Conservation (phyloP, 2,329 filamentous ascomycete species). For the Exophiala lecanii-corni region DNA sequence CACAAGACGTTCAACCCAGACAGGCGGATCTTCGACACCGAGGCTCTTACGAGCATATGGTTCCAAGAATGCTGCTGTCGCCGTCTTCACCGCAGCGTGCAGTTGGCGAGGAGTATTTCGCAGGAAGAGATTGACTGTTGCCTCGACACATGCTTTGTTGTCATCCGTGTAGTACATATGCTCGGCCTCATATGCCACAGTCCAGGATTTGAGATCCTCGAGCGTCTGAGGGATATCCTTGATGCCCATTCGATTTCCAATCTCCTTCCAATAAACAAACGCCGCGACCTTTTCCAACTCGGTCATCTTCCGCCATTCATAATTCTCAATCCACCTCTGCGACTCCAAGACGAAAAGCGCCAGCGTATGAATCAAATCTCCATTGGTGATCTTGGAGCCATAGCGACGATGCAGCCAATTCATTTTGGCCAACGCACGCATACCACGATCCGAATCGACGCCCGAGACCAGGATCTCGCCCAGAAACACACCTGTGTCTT, state of each 20-base stretch:
- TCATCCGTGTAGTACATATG: constrained; percentile 45
- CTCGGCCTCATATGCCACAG: constrained; percentile 53
- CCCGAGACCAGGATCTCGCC: constrained; percentile 43
- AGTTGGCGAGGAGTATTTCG: not conserved
- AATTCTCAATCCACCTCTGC: constrained; percentile 55
- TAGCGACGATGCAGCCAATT: constrained; percentile 59
- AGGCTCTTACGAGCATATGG: not conserved
- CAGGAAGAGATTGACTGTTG: constrained; percentile 1
- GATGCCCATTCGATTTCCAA: constrained; percentile 68
- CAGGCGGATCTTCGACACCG: not conserved
- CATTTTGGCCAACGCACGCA: constrained; percentile 55
- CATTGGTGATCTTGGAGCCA: constrained; percentile 54
- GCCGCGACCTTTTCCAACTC: constrained; percentile 64
- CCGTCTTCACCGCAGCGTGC: not conserved
- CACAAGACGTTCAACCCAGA: constrained; percentile 1
- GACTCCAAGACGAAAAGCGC: constrained; percentile 64
- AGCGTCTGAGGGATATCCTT: constrained; percentile 40
- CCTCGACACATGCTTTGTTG: constrained; percentile 1
- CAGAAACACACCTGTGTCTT: constrained; percentile 47
- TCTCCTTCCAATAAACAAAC: constrained; percentile 63
- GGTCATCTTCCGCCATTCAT: constrained; percentile 66
- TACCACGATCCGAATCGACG: constrained; percentile 41
- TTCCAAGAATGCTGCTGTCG: constrained; percentile 1
- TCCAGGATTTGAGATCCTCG: constrained; percentile 38
- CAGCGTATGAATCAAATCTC: constrained; percentile 61